Conservation (phyloP, 2,329 filamentous ascomycete genomes). For the Plenodomus biglobosus region DNA sequence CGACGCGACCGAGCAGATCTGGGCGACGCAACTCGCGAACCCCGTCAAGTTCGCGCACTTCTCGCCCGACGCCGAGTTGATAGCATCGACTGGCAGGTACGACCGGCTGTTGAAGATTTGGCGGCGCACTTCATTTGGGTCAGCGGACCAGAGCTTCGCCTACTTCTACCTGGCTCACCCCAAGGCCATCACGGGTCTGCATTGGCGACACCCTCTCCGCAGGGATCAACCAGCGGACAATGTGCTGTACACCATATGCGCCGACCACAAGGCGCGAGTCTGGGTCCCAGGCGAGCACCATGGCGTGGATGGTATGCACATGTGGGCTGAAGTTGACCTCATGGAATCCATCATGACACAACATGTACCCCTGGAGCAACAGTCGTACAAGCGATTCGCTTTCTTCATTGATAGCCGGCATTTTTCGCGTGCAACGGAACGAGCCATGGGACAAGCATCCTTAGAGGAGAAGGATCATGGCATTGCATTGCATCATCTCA, state of each 20-base stretch:
- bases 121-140: constrained; percentile 81
- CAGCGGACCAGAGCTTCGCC: constrained; percentile 83
- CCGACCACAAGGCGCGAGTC: constrained; percentile 76
- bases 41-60: constrained; percentile 73
- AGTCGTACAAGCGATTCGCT: constrained; percentile 61
- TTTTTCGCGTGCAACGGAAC: constrained; percentile 75
- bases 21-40: constrained; percentile 74
- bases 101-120: constrained; percentile 91
- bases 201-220: constrained; percentile 81
- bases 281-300: constrained; percentile 79
- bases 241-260: constrained; percentile 85
- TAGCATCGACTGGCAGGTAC: constrained; percentile 76
- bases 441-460: constrained; percentile 66
- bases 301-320: constrained; percentile 69
- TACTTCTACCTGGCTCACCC: constrained; percentile 89
- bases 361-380: constrained; percentile 44
- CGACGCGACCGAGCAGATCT: constrained; percentile 60
- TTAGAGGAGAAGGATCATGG: constrained; percentile 61
- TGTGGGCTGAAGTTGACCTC: constrained; percentile 82
- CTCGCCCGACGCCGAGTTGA: constrained; percentile 83
- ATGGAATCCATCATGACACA: constrained; percentile 66
- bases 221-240: constrained; percentile 79
- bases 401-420: constrained; percentile 83
- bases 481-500: constrained; percentile 79
- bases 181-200: constrained; percentile 72